Percentiles rank a stretch among this genome's conserved stretches.
Conservation (phyloP, 2,329 filamentous ascomycete species). For the Fusarium sp. region DNA sequence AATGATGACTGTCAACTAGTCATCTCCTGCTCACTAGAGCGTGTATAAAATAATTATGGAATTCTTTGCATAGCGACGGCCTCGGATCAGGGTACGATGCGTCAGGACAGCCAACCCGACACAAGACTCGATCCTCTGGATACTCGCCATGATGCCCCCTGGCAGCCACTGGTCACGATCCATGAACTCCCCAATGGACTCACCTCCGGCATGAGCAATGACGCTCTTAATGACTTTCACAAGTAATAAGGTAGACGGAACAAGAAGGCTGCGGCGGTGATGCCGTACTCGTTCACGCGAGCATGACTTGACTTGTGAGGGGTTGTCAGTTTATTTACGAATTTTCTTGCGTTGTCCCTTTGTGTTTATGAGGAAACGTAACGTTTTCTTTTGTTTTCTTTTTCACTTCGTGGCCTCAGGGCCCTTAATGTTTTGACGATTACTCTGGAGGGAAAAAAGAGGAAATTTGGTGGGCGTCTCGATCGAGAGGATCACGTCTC, state of each 20-base stretch:
- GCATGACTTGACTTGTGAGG: constrained; percentile 34
- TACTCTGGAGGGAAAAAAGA: constrained; percentile 16
- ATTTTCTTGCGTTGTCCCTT: constrained; percentile 44
- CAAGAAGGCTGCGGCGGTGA: constrained; percentile 37
- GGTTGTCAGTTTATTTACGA: constrained; percentile 34
- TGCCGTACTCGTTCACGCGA: constrained; percentile 42
- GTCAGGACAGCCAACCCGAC: constrained; percentile 2
- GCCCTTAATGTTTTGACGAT: constrained; percentile 44
- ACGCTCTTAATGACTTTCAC: constrained; percentile 44
- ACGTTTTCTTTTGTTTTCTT: constrained; percentile 38
- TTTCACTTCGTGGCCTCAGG: constrained; percentile 29
- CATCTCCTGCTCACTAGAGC: constrained; percentile 35
- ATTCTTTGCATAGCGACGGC: constrained; percentile 55
- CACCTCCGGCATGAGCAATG: constrained; percentile 20
- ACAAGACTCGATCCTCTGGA: constrained; percentile 20
- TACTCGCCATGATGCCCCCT: constrained; percentile 2
- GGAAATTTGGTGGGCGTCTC: constrained; percentile 21
- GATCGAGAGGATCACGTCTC: constrained; percentile 37
- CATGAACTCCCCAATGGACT: constrained; percentile 5
- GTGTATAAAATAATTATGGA: constrained; percentile 48
- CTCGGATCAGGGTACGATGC: constrained; percentile 28
- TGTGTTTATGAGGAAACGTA: constrained; percentile 44
- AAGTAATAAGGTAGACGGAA: constrained; percentile 45
- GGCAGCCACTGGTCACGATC: background rate
- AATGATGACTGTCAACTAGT: constrained; percentile 72